Evolutionary conservation across 768 basidiomycete species (phyloP).

Genomic region (Pilatotrama ljubarskyi): DNA sequence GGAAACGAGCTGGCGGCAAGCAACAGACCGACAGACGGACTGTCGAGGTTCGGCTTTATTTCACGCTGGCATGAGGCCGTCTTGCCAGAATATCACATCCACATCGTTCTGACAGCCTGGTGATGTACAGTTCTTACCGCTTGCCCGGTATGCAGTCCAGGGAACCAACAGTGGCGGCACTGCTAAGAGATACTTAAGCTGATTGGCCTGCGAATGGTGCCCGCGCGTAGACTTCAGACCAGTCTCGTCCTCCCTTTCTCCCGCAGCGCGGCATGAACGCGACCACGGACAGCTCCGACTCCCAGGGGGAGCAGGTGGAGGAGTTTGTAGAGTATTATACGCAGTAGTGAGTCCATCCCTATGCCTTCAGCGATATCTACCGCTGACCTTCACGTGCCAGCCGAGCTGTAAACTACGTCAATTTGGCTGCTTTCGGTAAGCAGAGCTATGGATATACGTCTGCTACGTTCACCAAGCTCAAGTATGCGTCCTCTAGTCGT

Average conservation of each 20-base stretch:
- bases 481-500: neutral
- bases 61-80: neutral
- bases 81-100: neutral
- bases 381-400: neutral
- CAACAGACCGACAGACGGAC: no score
- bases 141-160: neutral
- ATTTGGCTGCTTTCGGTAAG: constrained; percentile 18
- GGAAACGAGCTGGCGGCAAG: no score
- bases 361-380: neutral
- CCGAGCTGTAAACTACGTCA: constrained; percentile 2
- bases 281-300: constrained; percentile 16
- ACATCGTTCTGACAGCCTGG: neutral
- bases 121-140: neutral
- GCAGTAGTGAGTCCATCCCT: neutral
- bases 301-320: constrained; percentile 17
- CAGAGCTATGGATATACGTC: neutral
- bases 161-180: neutral
- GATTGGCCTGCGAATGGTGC: neutral
- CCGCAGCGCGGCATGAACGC: constrained; percentile 16
- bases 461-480: neutral
- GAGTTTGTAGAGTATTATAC: neutral
- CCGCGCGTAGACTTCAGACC: neutral
- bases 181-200: neutral
- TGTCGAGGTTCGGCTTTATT: neutral
- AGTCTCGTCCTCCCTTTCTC: neutral